Base-by-base conservation (phyloP, 129 eudicot genomes). In the Flaveria linearis region DNA sequence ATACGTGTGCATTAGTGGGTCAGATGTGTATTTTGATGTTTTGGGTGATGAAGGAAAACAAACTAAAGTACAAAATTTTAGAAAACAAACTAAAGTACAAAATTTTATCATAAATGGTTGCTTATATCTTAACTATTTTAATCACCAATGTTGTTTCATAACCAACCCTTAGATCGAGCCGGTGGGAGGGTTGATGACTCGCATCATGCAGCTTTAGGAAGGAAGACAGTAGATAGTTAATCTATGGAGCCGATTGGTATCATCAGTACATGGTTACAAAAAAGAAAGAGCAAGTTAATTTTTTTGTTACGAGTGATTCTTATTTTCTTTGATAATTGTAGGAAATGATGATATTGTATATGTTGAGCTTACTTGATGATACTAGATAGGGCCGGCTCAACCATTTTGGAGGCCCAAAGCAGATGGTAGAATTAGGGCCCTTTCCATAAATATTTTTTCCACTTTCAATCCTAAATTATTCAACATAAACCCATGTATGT, bases 171-270 rank as follows among this genome's bases (percentile, higher is more conserved):
- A 69, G 58, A n/a, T n/a, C n/a, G n/a, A 11, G 73, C 36, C 1
- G 58, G 58, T 45, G 73, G 73, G 9, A 43, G 58, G 58, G 73
- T 69, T 45, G 47, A 22, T 23, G 41, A 69, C 25, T 12, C 58
- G 5, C 58, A 69, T 46, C 58, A 41, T 46, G 22, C 73, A 5
- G 12, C 56, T 20, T 46, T 46, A 69, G 73, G 57, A 69, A 69
- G 58, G 13, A 69, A 45, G 36, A 30, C 36, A 5, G 36, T 30
- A 30, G 36, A 30, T 3, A 30, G 4, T 3, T 30, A 5, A 69
- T 69, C 12, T 69, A 39, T 22, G 58, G 73, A 20, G 58, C 14
- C 47, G 57, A 69, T 46, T 46, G 73, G 73, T 69, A 46, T 46
- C 58, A 57, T 4, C 60, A 46, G 5, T 47, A 69, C 15, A 45